Percentiles rank a stretch among this genome's conserved stretches.
Evolutionary conservation across 805 yeast species (phyloP).

Genomic region (Starmerella floricola): DNA sequence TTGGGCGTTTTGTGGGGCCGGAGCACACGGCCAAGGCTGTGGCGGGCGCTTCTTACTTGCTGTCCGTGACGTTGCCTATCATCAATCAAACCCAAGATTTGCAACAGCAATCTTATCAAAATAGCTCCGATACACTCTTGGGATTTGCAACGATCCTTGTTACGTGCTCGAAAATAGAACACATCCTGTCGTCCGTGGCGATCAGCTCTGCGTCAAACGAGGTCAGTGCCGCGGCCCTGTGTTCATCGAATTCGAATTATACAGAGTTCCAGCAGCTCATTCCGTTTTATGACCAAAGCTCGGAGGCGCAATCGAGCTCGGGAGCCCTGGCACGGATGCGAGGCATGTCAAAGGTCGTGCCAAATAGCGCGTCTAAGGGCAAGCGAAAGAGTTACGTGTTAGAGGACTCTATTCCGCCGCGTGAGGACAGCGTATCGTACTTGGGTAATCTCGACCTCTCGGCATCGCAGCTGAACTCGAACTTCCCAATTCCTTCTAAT

Average conservation of each 20-base stretch:
- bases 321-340: no score
- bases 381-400: no score
- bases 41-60: constrained; percentile 5
- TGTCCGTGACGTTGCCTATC: constrained; percentile 18
- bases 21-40: not conserved
- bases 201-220: constrained; percentile 11
- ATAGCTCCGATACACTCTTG: not conserved
- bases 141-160: constrained; percentile 21
- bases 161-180: constrained; percentile 11
- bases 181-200: constrained; percentile 11
- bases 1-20: constrained; percentile 20
- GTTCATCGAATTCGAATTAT: constrained; percentile 8
- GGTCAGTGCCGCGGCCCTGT: constrained; percentile 19
- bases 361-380: not conserved
- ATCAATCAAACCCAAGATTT: not conserved
- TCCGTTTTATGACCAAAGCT: constrained; percentile 18
- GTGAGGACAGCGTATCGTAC: no score
- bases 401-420: no score
- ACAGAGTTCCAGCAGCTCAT: constrained; percentile 16
- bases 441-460: no score
- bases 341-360: no score
- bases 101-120: no score
- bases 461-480: no score
- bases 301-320: no score
- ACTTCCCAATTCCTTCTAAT: constrained; percentile 6